Evolutionary conservation across 805 yeast species (phyloP).

Genomic region (Myxozyma neglecta): DNA sequence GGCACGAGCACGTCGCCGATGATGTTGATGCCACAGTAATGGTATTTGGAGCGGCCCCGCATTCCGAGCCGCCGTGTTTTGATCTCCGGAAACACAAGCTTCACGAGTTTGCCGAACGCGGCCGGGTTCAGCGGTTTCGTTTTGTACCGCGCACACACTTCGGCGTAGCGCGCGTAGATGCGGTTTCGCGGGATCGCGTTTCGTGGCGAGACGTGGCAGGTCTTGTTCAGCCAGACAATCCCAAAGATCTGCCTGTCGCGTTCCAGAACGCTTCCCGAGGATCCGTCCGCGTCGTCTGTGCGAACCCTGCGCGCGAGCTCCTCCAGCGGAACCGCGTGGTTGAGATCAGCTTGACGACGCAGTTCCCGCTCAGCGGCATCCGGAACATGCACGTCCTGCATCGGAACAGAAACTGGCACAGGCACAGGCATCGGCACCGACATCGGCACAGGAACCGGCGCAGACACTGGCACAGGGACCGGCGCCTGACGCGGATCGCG

Average conservation of each 20-base stretch:
- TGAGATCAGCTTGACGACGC: conserved; percentile 28
- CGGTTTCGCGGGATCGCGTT: conserved; percentile 65
- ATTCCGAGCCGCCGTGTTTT: conserved; percentile 78
- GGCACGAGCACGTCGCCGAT: conserved; percentile 40
- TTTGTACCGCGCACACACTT: conserved; percentile 54
- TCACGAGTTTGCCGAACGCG: conserved; percentile 72
- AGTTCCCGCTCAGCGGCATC: conserved; percentile 35
- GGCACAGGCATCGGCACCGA: too few species aligned
- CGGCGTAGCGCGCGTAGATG: conserved; percentile 66
- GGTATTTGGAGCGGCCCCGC: conserved; percentile 80
- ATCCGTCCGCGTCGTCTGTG: conserved; percentile 23
- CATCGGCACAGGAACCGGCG: too few species aligned
- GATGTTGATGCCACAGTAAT: conserved; percentile 72
- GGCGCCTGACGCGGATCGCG: too few species aligned
- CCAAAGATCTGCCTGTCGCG: conserved; percentile 66
- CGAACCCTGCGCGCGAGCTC: conserved; percentile 34
- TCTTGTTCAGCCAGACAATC: conserved; percentile 72
- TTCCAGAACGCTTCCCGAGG: conserved; percentile 35
- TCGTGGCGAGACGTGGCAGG: conserved; percentile 53
- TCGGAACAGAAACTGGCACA: neutral
- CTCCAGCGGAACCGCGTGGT: conserved; percentile 26
- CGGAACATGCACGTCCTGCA: neutral
- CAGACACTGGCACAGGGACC: too few species aligned
- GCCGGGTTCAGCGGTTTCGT: conserved; percentile 70
- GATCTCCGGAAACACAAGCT: conserved; percentile 62